Base-by-base conservation (phyloP, 352 stramenopile genomes). In the Phytophthora tentaculata region DNA sequence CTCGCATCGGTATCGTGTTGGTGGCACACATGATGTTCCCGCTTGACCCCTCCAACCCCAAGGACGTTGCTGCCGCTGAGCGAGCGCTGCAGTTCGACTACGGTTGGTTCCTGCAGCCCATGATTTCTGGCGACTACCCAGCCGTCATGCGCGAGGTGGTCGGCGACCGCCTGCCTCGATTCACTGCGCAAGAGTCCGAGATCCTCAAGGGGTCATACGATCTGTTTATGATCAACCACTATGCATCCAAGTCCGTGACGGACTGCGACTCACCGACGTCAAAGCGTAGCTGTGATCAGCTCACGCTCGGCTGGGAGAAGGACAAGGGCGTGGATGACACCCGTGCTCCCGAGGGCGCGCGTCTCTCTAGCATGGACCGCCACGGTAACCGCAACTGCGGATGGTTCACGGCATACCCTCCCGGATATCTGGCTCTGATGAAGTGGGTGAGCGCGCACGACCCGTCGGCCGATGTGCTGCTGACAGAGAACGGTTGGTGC, bases 71-170 rank as follows among this genome's bases (percentile, higher is more conserved):
- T 48, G 41, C 41, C n/a, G 41, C 41, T 23, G 41, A 48, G n/a
- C 41, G 41, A 14, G 41, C 41, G 17, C n/a, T 48, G n/a, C 41
- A 48, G 41, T 48, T 48, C 41, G 41, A 48, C n/a, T 48, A 48
- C 41, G 41, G 41, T 48, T 48, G 41, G 41, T 48, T 48, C 41
- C 41, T 48, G 41, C 41, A 48, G 41, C 41, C 41, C n/a, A 48
- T 48, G 17, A 23, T 48, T 5, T 48, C 41, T 23, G 41, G 41
- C 6, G 41, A 48, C n/a, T 48, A 48, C 7, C 41, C 41, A 8
- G 41, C n/a, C n/a, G 41, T 48, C 17, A 48, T 48, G 41, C 41
- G 41, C 41, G 41, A 48, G 41, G n/a, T 48, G 16, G 41, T 48
- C 5, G 41, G 41, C n/a, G 41, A 48, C n/a, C 41, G 41, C 24